phyloP scores from a whole-genome alignment of 805 yeast genomes.

The Candida khao-thaluensis region DNA sequence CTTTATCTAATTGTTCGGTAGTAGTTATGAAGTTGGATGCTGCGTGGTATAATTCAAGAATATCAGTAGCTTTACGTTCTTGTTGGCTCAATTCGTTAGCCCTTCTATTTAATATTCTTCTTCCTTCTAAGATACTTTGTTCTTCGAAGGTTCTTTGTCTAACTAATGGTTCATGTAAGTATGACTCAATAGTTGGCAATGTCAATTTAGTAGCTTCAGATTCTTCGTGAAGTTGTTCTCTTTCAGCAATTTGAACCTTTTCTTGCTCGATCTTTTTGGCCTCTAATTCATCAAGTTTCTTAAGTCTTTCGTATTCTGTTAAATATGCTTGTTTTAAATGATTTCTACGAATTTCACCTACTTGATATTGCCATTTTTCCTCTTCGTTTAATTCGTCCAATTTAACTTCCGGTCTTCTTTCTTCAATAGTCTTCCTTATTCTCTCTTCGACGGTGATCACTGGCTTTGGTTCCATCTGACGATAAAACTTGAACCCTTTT shows the following conservation, averaged over 20 bases:
- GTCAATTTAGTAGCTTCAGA: slow-evolving; percentile 62
- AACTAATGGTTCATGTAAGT: slow-evolving; percentile 67
- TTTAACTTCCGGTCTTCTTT: slow-evolving; percentile 35
- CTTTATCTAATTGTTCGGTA: slow-evolving; percentile 59
- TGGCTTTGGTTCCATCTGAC: slow-evolving; percentile 53
- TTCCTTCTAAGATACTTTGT: slow-evolving; percentile 50
- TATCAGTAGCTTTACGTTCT: slow-evolving; percentile 51
- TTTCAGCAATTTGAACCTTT: slow-evolving; percentile 21
- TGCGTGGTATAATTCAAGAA: slow-evolving; percentile 72
- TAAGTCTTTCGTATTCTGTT: slow-evolving; percentile 51
- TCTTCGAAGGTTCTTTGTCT: slow-evolving; percentile 74
- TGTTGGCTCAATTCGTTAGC: slow-evolving; percentile 50
- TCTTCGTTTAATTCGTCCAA: slow-evolving; percentile 26
- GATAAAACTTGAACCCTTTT: slow-evolving; percentile 42
- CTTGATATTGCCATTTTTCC: slow-evolving; percentile 48
- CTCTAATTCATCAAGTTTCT: slow-evolving; percentile 35
- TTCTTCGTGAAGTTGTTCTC: slow-evolving; percentile 36
- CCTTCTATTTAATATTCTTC: slow-evolving; percentile 67
- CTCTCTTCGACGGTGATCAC: slow-evolving; percentile 60
- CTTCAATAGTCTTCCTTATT: slow-evolving; percentile 55
- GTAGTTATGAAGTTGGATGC: slow-evolving; percentile 68
- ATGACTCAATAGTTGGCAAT: slow-evolving; percentile 73
- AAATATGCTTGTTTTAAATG: slow-evolving; percentile 64
- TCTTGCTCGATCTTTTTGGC: slow-evolving; percentile 17
- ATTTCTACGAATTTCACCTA: slow-evolving; percentile 67